Evolutionary conservation across 106 monocot genomes (phyloP).

Genomic region (Dendrobium chrysotoxum): DNA sequence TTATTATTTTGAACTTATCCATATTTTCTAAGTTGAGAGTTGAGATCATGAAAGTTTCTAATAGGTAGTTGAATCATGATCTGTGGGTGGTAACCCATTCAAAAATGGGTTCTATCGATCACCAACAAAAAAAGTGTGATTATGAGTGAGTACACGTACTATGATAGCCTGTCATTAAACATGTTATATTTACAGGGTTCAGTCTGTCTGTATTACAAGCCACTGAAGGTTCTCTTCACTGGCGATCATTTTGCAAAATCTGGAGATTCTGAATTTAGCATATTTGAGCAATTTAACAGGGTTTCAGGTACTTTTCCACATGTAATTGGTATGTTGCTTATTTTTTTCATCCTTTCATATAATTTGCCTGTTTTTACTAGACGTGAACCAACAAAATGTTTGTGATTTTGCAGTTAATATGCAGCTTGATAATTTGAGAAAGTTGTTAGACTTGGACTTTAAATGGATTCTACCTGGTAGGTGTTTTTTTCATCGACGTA

Average conservation of each 20-base stretch:
- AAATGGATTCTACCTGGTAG: constrained; percentile 82
- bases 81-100: neutral
- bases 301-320: constrained; percentile 43
- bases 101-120: neutral
- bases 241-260: constrained; percentile 74
- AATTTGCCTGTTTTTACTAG: neutral
- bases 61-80: neutral
- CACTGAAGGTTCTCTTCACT: constrained; percentile 68
- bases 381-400: neutral
- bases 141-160: neutral
- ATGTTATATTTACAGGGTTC: constrained; percentile 48
- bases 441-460: constrained; percentile 61
- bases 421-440: constrained; percentile 57
- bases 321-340: neutral
- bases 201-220: constrained; percentile 76
- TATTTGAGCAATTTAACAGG: constrained; percentile 48
- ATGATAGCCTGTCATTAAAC: neutral
- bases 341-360: neutral
- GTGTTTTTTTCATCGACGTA: constrained; percentile 9
- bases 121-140: neutral
- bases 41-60: neutral
- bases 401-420: constrained; percentile 37
- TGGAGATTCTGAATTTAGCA: constrained; percentile 30
- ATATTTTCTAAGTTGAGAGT: neutral
- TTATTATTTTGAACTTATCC: neutral